phyloP scores from a whole-genome alignment of 768 basidiomycete species.

The Cystobasidium tubakii region DNA sequence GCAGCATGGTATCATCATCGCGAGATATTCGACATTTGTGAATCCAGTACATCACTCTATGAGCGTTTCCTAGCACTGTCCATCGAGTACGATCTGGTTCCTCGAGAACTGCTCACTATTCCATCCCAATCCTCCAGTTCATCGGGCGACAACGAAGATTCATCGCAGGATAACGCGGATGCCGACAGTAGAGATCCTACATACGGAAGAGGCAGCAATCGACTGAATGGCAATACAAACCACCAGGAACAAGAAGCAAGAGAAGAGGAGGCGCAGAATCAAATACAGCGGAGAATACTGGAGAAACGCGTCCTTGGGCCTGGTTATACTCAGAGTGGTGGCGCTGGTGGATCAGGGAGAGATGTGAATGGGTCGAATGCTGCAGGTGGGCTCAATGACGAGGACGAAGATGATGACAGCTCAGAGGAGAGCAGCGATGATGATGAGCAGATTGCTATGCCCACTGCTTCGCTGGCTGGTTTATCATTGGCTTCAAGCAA shows the following conservation, averaged over 20 bases:
- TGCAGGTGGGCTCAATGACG: neutral
- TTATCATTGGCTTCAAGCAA: neutral
- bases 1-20: slow-evolving; percentile 37
- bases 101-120: slow-evolving; percentile 31
- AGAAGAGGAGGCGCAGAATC: neutral
- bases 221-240: neutral
- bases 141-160: slow-evolving; percentile 5
- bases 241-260: neutral
- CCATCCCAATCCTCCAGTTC: slow-evolving; percentile 5
- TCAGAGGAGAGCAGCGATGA: slow-evolving; percentile 3
- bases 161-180: neutral
- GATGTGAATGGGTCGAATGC: neutral
- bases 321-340: neutral
- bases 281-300: neutral
- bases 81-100: slow-evolving; percentile 35
- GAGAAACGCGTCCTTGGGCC: slow-evolving; percentile 13
- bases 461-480: neutral
- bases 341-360: neutral
- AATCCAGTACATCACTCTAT: slow-evolving; percentile 29
- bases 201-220: neutral
- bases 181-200: neutral
- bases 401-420: slow-evolving; percentile 10
- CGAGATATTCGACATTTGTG: slow-evolving; percentile 38
- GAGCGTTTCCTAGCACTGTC: slow-evolving; percentile 35
- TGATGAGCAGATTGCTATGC: slow-evolving; percentile 5